These are phyloP conservation scores for Sextonia rubra DNA, from an alignment of 164 flowering plant species.

Conservation along the genomic window DNA sequence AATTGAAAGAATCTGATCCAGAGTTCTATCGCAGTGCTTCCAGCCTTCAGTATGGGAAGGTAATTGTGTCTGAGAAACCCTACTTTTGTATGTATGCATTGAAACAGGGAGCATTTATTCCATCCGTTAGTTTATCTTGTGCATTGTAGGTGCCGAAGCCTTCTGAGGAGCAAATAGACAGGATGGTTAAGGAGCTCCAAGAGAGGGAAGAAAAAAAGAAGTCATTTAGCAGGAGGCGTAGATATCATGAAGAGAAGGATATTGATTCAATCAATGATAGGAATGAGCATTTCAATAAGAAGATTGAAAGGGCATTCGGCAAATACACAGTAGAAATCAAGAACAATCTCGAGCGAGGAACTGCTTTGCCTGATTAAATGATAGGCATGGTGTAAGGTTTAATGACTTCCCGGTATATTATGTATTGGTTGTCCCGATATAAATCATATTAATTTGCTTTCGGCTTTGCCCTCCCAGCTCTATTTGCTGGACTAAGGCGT, in stretches of 20 bases:
- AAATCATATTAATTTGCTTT: too few species aligned
- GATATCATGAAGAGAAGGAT: constrained; percentile 89
- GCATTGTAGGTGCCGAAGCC: constrained; percentile 48
- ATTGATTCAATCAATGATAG: constrained; percentile 97
- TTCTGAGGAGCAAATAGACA: constrained; percentile 82
- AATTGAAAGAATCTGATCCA: constrained; percentile 88
- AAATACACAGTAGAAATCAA: constrained; percentile 95
- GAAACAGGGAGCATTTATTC: not conserved
- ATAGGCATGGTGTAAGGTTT: not conserved
- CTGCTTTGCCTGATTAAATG: constrained; percentile 85
- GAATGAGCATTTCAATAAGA: constrained; percentile 98
- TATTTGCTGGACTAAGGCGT: too few species aligned
- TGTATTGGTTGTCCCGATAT: too few species aligned
- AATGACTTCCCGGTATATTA: not conserved
- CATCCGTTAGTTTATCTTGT: not conserved
- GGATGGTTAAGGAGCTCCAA: constrained; percentile 84
- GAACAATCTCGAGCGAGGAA: constrained; percentile 96
- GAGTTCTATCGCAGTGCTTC: constrained; percentile 98
- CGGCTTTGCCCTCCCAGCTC: not conserved
- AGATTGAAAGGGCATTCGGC: constrained; percentile 97
- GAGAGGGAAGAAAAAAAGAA: constrained; percentile 51
- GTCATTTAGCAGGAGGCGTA: constrained; percentile 89
- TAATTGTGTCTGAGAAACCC: constrained; percentile 14
- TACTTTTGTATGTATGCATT: not conserved
- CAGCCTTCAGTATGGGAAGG: constrained; percentile 97